These are phyloP conservation scores for Saccharomyces eubayanus DNA, from an alignment of 805 yeast species.

Conservation along the genomic window DNA sequence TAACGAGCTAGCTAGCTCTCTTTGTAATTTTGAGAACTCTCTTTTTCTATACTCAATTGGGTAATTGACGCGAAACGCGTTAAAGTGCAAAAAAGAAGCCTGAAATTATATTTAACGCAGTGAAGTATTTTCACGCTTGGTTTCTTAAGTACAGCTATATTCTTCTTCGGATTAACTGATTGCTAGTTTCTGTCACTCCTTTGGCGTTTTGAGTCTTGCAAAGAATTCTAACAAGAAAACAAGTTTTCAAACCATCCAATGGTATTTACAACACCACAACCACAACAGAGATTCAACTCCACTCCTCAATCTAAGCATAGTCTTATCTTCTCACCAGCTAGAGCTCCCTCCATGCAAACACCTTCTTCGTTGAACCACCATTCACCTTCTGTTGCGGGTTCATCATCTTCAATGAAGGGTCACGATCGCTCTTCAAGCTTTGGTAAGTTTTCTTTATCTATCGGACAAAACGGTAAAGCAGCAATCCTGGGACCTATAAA, in stretches of 20 bases:
- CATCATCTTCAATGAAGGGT: background rate
- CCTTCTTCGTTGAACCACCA: conserved; percentile 10
- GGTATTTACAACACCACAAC: background rate
- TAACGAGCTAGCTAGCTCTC: background rate
- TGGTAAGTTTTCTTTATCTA: conserved; percentile 21
- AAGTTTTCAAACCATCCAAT: background rate
- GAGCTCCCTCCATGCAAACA: conserved; percentile 5
- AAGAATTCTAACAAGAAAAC: background rate
- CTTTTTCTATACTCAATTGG: background rate
- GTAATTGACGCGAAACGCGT: conserved; percentile 3
- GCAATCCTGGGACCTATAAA: conserved; percentile 17
- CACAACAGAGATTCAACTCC: background rate
- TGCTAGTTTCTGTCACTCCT: background rate
- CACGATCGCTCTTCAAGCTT: conserved; percentile 2
- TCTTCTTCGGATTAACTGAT: background rate
- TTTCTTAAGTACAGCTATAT: background rate
- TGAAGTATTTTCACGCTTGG: background rate
- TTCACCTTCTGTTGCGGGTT: background rate
- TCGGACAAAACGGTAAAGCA: conserved; percentile 31
- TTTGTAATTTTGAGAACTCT: background rate
- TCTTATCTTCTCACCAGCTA: conserved; percentile 9
- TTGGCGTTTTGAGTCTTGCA: background rate
- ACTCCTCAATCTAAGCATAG: conserved; percentile 6
- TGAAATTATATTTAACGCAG: background rate
- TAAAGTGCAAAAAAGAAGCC: background rate